These are phyloP conservation scores for Chalaropsis ovoidea DNA, from an alignment of 2,329 filamentous ascomycete species.

Conservation along the genomic window DNA sequence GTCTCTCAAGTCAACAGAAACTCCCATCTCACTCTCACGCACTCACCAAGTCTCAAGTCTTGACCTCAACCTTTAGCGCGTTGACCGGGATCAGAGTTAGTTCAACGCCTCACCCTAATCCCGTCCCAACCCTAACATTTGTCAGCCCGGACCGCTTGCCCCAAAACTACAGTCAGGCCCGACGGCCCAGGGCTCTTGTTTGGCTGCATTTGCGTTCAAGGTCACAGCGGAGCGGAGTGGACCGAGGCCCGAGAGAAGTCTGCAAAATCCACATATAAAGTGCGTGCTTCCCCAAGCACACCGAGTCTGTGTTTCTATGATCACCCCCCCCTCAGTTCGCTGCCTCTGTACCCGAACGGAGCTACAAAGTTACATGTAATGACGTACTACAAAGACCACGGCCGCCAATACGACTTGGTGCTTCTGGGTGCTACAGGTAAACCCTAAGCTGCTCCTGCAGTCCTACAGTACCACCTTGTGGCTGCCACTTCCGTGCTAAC, in stretches of 20 bases:
- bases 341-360: background rate
- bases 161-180: slow-evolving; percentile 8
- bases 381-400: slow-evolving; percentile 40
- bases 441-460: slow-evolving; percentile 18
- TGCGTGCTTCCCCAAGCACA: background rate
- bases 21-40: background rate
- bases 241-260: background rate
- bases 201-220: background rate
- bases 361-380: slow-evolving; percentile 31
- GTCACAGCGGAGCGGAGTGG: background rate
- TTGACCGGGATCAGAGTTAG: background rate
- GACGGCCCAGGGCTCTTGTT: background rate
- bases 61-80: background rate
- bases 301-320: background rate
- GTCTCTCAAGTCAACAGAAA: too few species aligned
- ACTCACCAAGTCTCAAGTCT: background rate
- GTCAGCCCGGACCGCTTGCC: background rate
- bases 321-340: background rate
- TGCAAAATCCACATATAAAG: background rate
- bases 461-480: background rate
- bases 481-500: background rate
- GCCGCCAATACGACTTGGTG: slow-evolving; percentile 47
- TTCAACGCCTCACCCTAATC: too few species aligned
- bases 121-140: background rate
- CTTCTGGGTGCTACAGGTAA: slow-evolving; percentile 50